phyloP scores from a whole-genome alignment of 2,329 filamentous ascomycete species.

The Botryotinia calthae region DNA sequence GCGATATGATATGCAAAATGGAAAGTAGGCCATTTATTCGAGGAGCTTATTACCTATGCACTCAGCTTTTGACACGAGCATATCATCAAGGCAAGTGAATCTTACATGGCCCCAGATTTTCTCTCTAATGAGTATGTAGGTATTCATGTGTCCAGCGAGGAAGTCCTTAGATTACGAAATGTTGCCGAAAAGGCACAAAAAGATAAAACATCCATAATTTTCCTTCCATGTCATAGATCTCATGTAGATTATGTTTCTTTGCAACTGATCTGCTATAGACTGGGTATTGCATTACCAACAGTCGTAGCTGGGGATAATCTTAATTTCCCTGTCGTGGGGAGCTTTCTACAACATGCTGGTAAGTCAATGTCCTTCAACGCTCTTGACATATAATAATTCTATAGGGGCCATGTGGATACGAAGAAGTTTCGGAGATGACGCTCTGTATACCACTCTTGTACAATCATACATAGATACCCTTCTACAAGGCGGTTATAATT shows the following conservation, averaged over 20 bases:
- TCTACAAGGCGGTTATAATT: slow-evolving; percentile 85
- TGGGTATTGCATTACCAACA: slow-evolving; percentile 84
- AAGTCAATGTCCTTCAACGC: slow-evolving; percentile 27
- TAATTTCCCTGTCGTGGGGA: slow-evolving; percentile 87
- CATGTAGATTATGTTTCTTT: slow-evolving; percentile 96
- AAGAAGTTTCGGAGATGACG: slow-evolving; percentile 86
- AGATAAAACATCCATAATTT: slow-evolving; percentile 94
- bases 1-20: slow-evolving; percentile 99
- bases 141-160: slow-evolving; percentile 93
- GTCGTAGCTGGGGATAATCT: slow-evolving; percentile 95
- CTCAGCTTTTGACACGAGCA: slow-evolving; percentile 84
- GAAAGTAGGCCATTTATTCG: slow-evolving; percentile 92
- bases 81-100: slow-evolving; percentile 75
- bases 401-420: slow-evolving; percentile 90
- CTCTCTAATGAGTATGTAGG: slow-evolving; percentile 39
- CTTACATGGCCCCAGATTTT: not conserved
- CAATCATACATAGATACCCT: slow-evolving; percentile 94
- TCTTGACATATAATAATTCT: slow-evolving; percentile 8
- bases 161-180: slow-evolving; percentile 76
- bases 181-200: slow-evolving; percentile 79
- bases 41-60: slow-evolving; percentile 83
- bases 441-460: slow-evolving; percentile 86
- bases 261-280: slow-evolving; percentile 90
- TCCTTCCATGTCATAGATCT: slow-evolving; percentile 89
- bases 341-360: slow-evolving; percentile 89